phyloP scores from a whole-genome alignment of 1,284 basidiomycete species.

The Exobasidium rhododendri region DNA sequence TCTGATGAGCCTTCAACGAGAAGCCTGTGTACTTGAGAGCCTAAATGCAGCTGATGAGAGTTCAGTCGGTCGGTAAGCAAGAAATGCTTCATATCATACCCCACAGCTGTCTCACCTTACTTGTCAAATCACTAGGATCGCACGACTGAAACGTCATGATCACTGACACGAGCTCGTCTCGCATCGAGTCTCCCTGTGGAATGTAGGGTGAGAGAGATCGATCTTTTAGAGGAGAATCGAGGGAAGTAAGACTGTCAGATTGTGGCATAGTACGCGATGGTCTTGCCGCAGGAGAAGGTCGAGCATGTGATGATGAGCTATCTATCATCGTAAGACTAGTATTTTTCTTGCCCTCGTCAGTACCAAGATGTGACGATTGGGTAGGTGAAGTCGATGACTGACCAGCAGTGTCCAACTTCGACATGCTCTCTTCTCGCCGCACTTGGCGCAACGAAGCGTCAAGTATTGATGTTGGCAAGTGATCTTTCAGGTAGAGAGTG shows the following conservation, averaged over 20 bases:
- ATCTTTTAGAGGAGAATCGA: constrained; percentile 3
- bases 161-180: constrained; percentile 28
- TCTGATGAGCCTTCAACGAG: constrained; percentile 22
- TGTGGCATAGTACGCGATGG: constrained; percentile 4
- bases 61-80: not conserved
- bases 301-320: not conserved
- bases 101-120: constrained; percentile 10
- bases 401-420: not conserved
- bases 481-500: no score
- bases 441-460: not conserved
- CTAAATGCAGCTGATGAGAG: constrained; percentile 26
- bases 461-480: no score
- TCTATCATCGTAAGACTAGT: not conserved
- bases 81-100: not conserved
- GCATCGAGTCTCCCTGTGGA: constrained; percentile 15
- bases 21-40: constrained; percentile 33
- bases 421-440: not conserved
- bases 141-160: constrained; percentile 28
- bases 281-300: not conserved
- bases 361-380: not conserved
- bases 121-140: constrained; percentile 20
- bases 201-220: constrained; percentile 15
- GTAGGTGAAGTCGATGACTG: not conserved
- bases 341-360: not conserved
- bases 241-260: constrained; percentile 19